Conservation (phyloP, 1,284 basidiomycete genomes). For the Cutaneotrichosporon curvatum region DNA sequence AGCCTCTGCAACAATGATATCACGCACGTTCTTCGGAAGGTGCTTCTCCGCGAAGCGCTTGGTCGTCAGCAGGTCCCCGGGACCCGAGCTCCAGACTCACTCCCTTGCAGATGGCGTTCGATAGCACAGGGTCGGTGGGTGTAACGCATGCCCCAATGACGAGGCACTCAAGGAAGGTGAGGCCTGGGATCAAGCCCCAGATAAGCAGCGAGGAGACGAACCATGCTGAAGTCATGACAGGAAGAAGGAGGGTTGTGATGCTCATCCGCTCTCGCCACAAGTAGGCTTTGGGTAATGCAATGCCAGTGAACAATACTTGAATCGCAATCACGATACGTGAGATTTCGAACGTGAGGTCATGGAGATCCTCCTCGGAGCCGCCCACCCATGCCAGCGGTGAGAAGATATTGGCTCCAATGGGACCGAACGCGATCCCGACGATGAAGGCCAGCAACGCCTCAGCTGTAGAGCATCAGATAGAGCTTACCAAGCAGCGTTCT, state of each 20-base stretch:
- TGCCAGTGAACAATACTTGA: slow-evolving; percentile 94
- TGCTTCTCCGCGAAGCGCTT: slow-evolving; percentile 39
- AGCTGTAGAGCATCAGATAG: slow-evolving; percentile 58
- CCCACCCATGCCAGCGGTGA: slow-evolving; percentile 21
- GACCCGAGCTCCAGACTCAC: neutral
- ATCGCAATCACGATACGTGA: slow-evolving; percentile 89
- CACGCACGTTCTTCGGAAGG: slow-evolving; percentile 41
- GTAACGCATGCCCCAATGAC: slow-evolving; percentile 89
- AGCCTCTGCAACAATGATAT: slow-evolving; percentile 43
- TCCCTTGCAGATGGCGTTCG: slow-evolving; percentile 53
- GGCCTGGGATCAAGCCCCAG: slow-evolving; percentile 75
- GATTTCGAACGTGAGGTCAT: slow-evolving; percentile 57
- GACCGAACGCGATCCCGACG: slow-evolving; percentile 78
- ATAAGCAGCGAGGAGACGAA: slow-evolving; percentile 74
- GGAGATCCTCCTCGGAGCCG: slow-evolving; percentile 27
- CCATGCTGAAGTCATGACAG: slow-evolving; percentile 79
- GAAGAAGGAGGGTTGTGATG: slow-evolving; percentile 70
- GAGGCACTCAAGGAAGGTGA: slow-evolving; percentile 77
- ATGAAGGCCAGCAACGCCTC: slow-evolving; percentile 90
- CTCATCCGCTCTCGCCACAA: slow-evolving; percentile 80
- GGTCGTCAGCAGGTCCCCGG: neutral
- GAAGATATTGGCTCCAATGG: slow-evolving; percentile 32
- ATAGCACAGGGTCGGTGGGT: slow-evolving; percentile 90
- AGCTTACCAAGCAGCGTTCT: neutral
- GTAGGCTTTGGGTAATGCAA: slow-evolving; percentile 81